These are phyloP conservation scores for Naganishia randhawae DNA, from an alignment of 768 basidiomycete genomes.

Conservation along the genomic window DNA sequence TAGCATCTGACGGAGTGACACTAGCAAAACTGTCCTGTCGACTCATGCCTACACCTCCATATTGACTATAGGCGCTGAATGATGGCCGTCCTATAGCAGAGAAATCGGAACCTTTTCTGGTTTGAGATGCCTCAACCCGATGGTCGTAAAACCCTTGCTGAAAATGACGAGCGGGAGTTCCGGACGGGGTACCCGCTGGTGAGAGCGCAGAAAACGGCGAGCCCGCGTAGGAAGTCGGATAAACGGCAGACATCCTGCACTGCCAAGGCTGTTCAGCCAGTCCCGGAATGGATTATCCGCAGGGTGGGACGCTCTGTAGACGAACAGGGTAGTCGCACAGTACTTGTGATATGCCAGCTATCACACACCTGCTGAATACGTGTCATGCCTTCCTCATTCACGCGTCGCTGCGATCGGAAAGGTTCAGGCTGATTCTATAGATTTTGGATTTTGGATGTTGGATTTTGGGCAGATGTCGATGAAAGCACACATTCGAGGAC, in stretches of 20 bases:
- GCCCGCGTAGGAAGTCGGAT: constrained; percentile 8
- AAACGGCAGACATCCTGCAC: constrained; percentile 12
- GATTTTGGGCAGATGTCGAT: too few relatives aligned
- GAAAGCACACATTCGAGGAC: too few relatives aligned
- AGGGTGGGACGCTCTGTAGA: background rate
- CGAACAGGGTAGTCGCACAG: background rate
- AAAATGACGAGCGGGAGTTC: background rate
- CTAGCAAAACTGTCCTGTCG: constrained; percentile 12
- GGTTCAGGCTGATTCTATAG: background rate
- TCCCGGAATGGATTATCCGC: background rate
- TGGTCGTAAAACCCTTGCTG: background rate
- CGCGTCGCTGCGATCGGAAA: constrained; percentile 11
- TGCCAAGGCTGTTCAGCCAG: background rate
- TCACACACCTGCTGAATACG: too few relatives aligned
- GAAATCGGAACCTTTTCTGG: constrained; percentile 1
- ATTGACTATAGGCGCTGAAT: constrained; percentile 7
- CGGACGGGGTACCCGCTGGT: background rate
- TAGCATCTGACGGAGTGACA: constrained; percentile 11
- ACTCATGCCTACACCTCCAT: constrained; percentile 13
- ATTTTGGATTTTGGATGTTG: background rate
- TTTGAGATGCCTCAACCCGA: background rate
- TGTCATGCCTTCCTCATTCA: background rate
- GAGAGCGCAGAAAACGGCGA: constrained; percentile 12
- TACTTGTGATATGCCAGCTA: background rate
- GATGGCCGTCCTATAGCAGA: background rate